A percentile compares a stretch with the other conserved stretches of the same genome.
Evolutionary conservation across 129 eudicot species (phyloP).

Genomic region (Saposhnikovia divaricata): DNA sequence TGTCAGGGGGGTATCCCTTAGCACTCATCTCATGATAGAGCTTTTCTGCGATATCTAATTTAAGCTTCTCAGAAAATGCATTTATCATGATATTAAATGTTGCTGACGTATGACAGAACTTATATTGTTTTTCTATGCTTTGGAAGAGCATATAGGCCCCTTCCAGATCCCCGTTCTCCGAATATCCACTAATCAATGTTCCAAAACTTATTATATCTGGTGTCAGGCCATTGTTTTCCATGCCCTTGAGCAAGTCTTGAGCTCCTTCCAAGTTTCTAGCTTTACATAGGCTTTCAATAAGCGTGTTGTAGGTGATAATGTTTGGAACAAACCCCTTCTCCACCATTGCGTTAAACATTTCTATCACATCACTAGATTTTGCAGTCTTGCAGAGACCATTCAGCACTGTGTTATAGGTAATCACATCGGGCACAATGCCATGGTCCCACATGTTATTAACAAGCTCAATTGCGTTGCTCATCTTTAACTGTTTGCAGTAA

Average conservation of each 20-base stretch:
- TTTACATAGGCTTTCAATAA: conserved; percentile 81
- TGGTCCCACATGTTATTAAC: conserved; percentile 67
- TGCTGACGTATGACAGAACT: conserved; percentile 50
- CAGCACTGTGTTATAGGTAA: conserved; percentile 74
- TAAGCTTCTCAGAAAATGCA: conserved; percentile 54
- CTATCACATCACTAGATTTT: conserved; percentile 54
- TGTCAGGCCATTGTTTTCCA: conserved; percentile 45
- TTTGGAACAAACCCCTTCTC: conserved; percentile 72
- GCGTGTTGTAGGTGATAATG: conserved; percentile 65
- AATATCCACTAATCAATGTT: conserved; percentile 72
- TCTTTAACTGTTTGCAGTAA: conserved; percentile 76
- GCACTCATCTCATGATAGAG: conserved; percentile 61
- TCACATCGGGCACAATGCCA: conserved; percentile 58
- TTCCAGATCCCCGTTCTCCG: conserved; percentile 57
- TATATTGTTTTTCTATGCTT: conserved; percentile 34
- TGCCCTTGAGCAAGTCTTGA: conserved; percentile 46
- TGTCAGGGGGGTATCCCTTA: conserved; percentile 45
- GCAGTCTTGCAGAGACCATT: conserved; percentile 79
- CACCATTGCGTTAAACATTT: conserved; percentile 59
- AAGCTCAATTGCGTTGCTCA: conserved; percentile 56
- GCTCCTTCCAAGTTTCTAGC: conserved; percentile 50
- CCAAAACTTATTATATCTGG: conserved; percentile 72
- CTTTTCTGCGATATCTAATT: conserved; percentile 48
- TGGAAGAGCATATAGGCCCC: conserved; percentile 58
- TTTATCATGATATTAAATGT: conserved; percentile 70